These are phyloP conservation scores for Blepharisma stoltei DNA, from an alignment of 73 alveolate species.

Conservation along the genomic window DNA sequence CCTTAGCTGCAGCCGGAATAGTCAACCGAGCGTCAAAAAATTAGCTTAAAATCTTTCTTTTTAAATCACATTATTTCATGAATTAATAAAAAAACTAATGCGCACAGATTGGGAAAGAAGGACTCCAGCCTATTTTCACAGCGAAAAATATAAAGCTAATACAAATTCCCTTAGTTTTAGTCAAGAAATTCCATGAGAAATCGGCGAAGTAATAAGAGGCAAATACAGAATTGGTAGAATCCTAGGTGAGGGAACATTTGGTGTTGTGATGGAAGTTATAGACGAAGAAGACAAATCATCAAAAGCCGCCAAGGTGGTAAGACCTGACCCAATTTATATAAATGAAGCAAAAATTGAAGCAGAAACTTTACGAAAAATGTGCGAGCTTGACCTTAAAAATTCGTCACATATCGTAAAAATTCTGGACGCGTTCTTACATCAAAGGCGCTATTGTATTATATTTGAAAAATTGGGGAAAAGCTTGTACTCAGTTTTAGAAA, in stretches of 20 bases:
- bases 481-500: slow-evolving; percentile 47
- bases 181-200: background rate
- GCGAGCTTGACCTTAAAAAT: background rate
- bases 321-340: background rate
- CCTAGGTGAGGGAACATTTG: slow-evolving; percentile 17
- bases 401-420: slow-evolving; percentile 67
- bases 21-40: too few relatives aligned
- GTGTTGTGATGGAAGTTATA: background rate
- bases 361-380: background rate
- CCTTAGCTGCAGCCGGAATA: slow-evolving; percentile 15
- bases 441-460: slow-evolving; percentile 59
- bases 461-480: slow-evolving; percentile 71
- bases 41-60: too few relatives aligned
- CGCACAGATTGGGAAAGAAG: too few relatives aligned
- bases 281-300: background rate
- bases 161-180: too few relatives aligned
- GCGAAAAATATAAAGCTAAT: too few relatives aligned
- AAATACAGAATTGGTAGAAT: background rate
- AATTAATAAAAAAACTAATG: too few relatives aligned
- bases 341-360: background rate
- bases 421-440: slow-evolving; percentile 64
- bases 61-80: too few relatives aligned
- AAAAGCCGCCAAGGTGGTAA: slow-evolving; percentile 11
- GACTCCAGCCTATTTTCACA: too few relatives aligned
- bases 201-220: background rate